These are phyloP conservation scores for Diacronema lutheri DNA, from an alignment of 78 protist genomes.

Conservation along the genomic window DNA sequence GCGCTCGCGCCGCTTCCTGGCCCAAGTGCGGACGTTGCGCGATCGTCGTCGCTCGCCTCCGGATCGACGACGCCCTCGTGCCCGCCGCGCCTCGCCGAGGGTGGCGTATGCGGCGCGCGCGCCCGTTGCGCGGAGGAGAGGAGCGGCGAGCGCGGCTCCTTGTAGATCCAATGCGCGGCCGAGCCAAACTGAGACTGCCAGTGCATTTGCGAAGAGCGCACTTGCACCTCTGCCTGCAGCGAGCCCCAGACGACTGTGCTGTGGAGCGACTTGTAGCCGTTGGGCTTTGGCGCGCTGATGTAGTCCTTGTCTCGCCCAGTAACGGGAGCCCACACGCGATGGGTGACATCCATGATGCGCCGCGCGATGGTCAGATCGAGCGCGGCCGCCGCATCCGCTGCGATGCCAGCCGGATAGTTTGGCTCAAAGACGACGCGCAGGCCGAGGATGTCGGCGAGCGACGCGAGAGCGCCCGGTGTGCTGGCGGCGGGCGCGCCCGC, in stretches of 20 bases:
- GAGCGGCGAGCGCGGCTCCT: not conserved
- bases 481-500: not conserved
- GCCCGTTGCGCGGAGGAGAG: no score
- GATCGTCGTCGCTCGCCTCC: no score
- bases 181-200: not conserved
- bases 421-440: conserved; percentile 11
- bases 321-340: not conserved
- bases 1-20: no score
- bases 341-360: not conserved
- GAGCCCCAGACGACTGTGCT: not conserved
- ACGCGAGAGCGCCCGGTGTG: no score
- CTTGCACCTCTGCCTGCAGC: conserved; percentile 6
- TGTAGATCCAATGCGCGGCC: conserved; percentile 24
- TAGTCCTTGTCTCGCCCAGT: conserved; percentile 10
- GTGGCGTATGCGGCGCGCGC: no score
- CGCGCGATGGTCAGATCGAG: not conserved
- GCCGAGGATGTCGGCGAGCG: not conserved
- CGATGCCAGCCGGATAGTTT: not conserved
- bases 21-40: no score
- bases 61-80: no score
- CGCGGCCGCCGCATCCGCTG: not conserved
- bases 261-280: conserved; percentile 5
- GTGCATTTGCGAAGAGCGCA: conserved; percentile 1
- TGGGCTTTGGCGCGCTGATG: not conserved
- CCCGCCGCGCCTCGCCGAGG: no score